phyloP scores from a whole-genome alignment of 169 alveolate genomes.

The Theileria annulata region DNA sequence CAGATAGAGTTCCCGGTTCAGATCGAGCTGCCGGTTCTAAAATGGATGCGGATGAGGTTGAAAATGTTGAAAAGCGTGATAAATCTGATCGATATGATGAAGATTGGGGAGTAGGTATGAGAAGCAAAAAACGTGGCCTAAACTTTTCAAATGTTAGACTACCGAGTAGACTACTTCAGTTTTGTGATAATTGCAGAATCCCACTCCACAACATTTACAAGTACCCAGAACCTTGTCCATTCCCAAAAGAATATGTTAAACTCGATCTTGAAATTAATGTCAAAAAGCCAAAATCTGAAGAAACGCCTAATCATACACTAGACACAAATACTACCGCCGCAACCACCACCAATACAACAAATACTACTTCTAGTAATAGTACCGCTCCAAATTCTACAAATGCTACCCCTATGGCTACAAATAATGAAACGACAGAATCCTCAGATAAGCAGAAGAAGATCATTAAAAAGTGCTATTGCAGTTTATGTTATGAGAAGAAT shows the following conservation, averaged over 20 bases:
- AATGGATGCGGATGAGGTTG: background rate
- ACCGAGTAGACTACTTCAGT: constrained; percentile 65
- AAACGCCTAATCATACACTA: constrained; percentile 5
- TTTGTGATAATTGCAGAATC: constrained; percentile 78
- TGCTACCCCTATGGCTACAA: too few relatives aligned
- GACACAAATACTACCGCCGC: background rate
- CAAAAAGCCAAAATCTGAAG: background rate
- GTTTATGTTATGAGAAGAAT: constrained; percentile 64
- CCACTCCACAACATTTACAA: constrained; percentile 73
- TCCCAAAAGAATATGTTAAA: constrained; percentile 70
- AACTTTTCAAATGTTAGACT: constrained; percentile 67
- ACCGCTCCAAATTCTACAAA: background rate
- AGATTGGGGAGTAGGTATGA: constrained; percentile 65
- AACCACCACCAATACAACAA: background rate
- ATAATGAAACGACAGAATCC: background rate
- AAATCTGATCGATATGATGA: constrained; percentile 62
- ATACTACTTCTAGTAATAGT: background rate
- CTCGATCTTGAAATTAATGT: constrained; percentile 48
- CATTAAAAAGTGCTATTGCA: constrained; percentile 69
- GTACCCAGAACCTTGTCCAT: constrained; percentile 75
- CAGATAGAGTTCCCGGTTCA: background rate
- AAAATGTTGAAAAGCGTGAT: constrained; percentile 12
- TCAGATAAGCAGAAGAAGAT: constrained; percentile 5
- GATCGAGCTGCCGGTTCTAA: background rate
- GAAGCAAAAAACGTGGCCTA: constrained; percentile 64